Conservation (phyloP, 2,329 filamentous ascomycete species). For the Tolypocladium sp. region DNA sequence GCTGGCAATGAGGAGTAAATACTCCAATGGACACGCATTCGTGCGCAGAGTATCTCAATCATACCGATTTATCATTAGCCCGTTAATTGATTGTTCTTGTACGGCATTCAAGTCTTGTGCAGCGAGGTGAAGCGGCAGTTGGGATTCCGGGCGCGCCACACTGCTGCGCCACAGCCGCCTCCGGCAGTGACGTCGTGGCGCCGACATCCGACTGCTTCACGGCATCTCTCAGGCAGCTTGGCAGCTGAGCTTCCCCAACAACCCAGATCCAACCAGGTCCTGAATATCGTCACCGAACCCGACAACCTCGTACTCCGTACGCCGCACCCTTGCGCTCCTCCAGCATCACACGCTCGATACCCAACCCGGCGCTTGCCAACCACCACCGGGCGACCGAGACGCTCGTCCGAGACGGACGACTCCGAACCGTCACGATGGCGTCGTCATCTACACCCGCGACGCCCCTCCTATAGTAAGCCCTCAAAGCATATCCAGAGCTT, state of each 20-base stretch:
- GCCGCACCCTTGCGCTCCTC: background rate
- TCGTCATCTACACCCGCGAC: slow-evolving; percentile 60
- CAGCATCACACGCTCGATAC: background rate
- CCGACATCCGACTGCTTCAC: background rate
- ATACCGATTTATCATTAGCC: no score
- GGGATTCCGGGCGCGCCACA: background rate
- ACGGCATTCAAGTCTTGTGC: background rate
- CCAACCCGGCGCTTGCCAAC: background rate
- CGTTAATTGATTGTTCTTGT: background rate
- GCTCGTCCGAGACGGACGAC: background rate
- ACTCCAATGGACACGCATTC: no score
- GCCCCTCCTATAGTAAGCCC: slow-evolving; percentile 63
- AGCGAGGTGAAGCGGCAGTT: no score
- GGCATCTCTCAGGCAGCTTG: background rate
- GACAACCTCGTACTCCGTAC: background rate
- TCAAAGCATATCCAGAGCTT: background rate
- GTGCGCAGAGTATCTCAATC: background rate
- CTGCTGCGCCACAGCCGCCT: background rate
- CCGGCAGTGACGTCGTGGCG: background rate
- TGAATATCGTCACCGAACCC: background rate
- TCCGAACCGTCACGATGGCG: slow-evolving; percentile 41
- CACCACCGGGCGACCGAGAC: background rate
- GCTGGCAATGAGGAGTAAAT: background rate
- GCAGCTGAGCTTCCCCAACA: background rate
- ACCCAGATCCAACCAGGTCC: background rate